These are phyloP conservation scores for Calocybe cyanea DNA, from an alignment of 768 basidiomycete genomes.

Conservation along the genomic window DNA sequence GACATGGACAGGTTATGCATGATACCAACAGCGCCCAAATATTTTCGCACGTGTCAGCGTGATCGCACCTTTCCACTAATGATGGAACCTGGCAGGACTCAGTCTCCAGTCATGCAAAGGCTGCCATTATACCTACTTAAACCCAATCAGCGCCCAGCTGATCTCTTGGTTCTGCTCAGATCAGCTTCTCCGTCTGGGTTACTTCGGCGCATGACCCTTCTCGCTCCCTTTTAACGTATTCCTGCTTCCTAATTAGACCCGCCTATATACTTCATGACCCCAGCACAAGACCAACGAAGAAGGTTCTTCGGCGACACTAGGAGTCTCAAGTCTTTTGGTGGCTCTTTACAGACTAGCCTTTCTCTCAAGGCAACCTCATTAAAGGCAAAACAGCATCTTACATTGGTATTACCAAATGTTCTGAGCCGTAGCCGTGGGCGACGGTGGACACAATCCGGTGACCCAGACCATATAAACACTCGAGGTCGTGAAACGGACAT, in stretches of 20 bases:
- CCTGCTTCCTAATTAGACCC: neutral
- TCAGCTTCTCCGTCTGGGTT: too few relatives aligned
- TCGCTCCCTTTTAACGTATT: neutral
- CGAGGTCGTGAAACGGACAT: slow-evolving; percentile 8
- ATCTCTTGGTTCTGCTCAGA: too few relatives aligned
- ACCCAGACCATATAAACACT: neutral
- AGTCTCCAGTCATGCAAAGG: neutral
- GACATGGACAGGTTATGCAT: too few relatives aligned
- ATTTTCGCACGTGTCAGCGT: too few relatives aligned
- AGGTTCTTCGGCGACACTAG: slow-evolving; percentile 20
- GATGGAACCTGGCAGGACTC: too few relatives aligned
- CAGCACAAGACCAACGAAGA: slow-evolving; percentile 4
- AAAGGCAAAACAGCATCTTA: slow-evolving; percentile 16
- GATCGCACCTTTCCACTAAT: too few relatives aligned
- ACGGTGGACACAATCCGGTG: slow-evolving; percentile 7
- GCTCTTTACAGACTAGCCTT: slow-evolving; percentile 15
- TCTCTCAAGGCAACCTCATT: slow-evolving; percentile 21
- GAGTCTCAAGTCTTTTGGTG: slow-evolving; percentile 20
- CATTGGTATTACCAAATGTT: slow-evolving; percentile 12
- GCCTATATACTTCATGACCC: slow-evolving; percentile 4
- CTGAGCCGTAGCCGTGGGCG: slow-evolving; percentile 12
- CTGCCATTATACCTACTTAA: too few relatives aligned
- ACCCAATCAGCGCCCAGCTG: too few relatives aligned
- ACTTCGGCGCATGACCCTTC: too few relatives aligned
- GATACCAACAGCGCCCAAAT: too few relatives aligned